phyloP scores from a whole-genome alignment of 1,284 basidiomycete genomes.

The Thelephora terrestris region DNA sequence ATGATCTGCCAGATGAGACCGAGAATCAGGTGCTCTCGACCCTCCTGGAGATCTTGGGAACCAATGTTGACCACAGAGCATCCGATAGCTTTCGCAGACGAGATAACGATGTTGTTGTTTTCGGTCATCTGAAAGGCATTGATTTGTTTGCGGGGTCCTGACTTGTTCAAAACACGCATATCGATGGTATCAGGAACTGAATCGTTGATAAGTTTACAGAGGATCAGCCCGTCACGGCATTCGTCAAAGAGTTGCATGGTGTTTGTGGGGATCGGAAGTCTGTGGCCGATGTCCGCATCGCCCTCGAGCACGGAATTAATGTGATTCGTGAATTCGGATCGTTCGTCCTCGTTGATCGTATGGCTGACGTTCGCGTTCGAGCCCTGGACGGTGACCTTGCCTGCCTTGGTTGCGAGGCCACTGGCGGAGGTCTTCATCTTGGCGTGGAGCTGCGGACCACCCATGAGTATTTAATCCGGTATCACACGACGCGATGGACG shows the following conservation, averaged over 20 bases:
- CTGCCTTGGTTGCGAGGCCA: slow-evolving; percentile 65
- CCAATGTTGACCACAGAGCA: slow-evolving; percentile 99
- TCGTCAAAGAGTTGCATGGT: slow-evolving; percentile 99
- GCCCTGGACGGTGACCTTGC: slow-evolving; percentile 92
- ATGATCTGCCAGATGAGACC: slow-evolving; percentile 99
- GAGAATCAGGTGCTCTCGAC: slow-evolving; percentile 94
- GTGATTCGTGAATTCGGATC: slow-evolving; percentile 93
- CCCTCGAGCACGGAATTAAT: slow-evolving; percentile 91
- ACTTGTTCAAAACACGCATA: slow-evolving; percentile 93
- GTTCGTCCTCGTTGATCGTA: slow-evolving; percentile 97
- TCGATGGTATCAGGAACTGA: slow-evolving; percentile 99
- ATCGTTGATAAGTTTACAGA: slow-evolving; percentile 98
- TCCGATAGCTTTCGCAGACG: slow-evolving; percentile 92
- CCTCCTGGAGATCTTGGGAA: slow-evolving; percentile 86
- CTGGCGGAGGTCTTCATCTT: slow-evolving; percentile 56
- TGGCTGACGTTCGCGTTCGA: slow-evolving; percentile 95
- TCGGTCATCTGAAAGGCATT: slow-evolving; percentile 99
- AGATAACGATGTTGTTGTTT: slow-evolving; percentile 99
- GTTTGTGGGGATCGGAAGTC: slow-evolving; percentile 91
- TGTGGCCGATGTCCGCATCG: slow-evolving; percentile 75
- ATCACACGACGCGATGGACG: slow-evolving; percentile 14
- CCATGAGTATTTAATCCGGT: neutral
- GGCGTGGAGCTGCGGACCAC: slow-evolving; percentile 56
- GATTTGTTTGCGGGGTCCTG: slow-evolving; percentile 63
- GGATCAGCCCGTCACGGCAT: slow-evolving; percentile 87